Evolutionary conservation across 2,329 filamentous ascomycete genomes (phyloP), one percentile per base, ranked within the genome.

Genomic region (Ophiocordyceps unilateralis): DNA sequence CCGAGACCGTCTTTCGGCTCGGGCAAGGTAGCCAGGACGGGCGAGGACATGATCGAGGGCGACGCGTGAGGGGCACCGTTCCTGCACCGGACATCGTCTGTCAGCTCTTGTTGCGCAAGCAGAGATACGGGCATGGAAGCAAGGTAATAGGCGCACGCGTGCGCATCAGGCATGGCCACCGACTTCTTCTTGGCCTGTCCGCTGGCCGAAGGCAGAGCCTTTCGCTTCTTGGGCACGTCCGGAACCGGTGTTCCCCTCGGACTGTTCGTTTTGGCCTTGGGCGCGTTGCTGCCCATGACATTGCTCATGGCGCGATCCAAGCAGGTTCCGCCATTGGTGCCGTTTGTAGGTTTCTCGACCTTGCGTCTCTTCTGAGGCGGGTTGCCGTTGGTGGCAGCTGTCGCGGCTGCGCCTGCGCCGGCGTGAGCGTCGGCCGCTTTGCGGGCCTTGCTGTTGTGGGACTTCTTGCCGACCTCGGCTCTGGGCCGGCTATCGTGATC

Each of bases 181-280:
- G 70, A 83, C 82, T 78, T 89, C 65, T 88, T 93, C 64, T 89
- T 88, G 24, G 76, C 59, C 50, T 77, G 76, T n/a, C 76, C 70
- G 50, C 83, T 84, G 4, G 75, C 73, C 2, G 75, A 71, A 45
- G 64, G 76, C 46, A 71, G 66, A 49, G 65, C 83, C 69, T 70
- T 88, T 63, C 61, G 76, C 65, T 73, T 86, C 64, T 88, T 89
- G 45, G 81, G 79, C 26, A 68, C 66, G 43, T 86, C 83, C 2
- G 72, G 72, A 11, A 66, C 72, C 24, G 81, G 78, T 10, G 81
- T 86, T 47, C 76, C 79, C 53, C 76, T 65, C 1, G 82, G 81
- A 48, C 78, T 93, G 23, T 70, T 67, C 7, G 62, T 69, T 58
- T 74, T 76, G 5, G 69, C 61, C 56, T 81, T 79, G 44, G 71